Evolutionary conservation across 495 filamentous ascomycete species (phyloP), one percentile per base, ranked within the genome.

Genomic region (Tuber aestivum): DNA sequence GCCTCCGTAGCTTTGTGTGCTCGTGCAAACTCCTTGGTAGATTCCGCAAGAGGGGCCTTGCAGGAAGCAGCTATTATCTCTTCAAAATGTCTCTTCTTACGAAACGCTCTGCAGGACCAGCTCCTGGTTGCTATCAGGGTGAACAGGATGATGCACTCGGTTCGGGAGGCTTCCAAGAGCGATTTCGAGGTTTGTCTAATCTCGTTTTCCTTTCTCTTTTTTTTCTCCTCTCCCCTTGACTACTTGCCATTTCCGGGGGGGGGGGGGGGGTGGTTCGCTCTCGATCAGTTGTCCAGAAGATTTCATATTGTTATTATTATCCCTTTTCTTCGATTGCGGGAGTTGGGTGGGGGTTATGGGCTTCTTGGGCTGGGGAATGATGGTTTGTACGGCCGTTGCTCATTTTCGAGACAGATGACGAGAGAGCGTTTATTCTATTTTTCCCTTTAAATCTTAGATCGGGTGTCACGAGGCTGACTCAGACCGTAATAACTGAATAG

Each of bases 21-120:
- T 84, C 92, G 93, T 65, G 95, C 95, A 75, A 93, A 96, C 82
- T 91, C 95, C 79, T 90, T 99, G 50, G 92, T 95, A 68, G 92
- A 89, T 50, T 85, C 89, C 14, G 92, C 94, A 40, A 90, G 94
- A 65, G 85, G 87, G 38, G 88, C 92, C 38, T 85, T 97, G 74
- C 93, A 97, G 82, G 91, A 94, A 78, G 92, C 91, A 75, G 92
- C 93, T 44, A 86, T 94, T 14, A 88, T 95, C 20, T 88, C 87
- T 50, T 93, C 95, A 16, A 90, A 92, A 81, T 94, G 93, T 0
- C 86, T 87, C 14, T 97, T 95, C 83, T 84, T 97, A 23, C 89
- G 90, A 72, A 87, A 86, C 27, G 90, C 91, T 32, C 90, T 98
- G 41, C 86, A 87, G 74, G 89, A 92, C 23, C 93, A 97, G 84